A percentile compares a stretch with the other conserved stretches of the same genome.
These are phyloP conservation scores for Candida easanensis DNA, from an alignment of 805 yeast genomes.

Conservation along the genomic window DNA sequence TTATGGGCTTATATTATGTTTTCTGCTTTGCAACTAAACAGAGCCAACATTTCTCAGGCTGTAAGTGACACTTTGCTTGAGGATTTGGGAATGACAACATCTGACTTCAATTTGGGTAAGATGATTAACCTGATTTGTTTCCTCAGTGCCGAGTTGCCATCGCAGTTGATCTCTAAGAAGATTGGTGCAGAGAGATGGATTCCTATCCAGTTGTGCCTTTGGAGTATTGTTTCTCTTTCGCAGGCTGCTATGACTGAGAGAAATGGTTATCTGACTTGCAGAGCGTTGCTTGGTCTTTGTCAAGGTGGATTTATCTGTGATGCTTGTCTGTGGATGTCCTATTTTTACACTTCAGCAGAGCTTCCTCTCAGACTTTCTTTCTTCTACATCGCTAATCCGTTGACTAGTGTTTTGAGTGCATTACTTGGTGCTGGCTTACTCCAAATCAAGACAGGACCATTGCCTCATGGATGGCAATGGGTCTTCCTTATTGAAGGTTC, in stretches of 20 bases:
- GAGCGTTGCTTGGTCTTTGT: slow-evolving; percentile 52
- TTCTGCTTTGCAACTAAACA: slow-evolving; percentile 54
- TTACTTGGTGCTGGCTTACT: slow-evolving; percentile 54
- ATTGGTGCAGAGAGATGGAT: slow-evolving; percentile 64
- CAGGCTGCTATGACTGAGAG: slow-evolving; percentile 45
- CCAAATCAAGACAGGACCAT: slow-evolving; percentile 42
- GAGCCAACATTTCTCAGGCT: slow-evolving; percentile 57
- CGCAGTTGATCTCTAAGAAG: slow-evolving; percentile 61
- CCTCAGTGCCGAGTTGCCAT: slow-evolving; percentile 58
- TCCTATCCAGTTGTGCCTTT: slow-evolving; percentile 52
- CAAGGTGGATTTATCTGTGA: slow-evolving; percentile 76
- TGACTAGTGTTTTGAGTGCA: slow-evolving; percentile 44
- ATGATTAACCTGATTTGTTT: slow-evolving; percentile 53
- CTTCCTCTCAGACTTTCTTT: slow-evolving; percentile 55
- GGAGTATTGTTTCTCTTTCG: slow-evolving; percentile 54
- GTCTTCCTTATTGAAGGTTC: slow-evolving; percentile 63
- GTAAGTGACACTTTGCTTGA: slow-evolving; percentile 44
- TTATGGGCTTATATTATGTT: slow-evolving; percentile 60
- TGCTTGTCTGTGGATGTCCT: slow-evolving; percentile 58
- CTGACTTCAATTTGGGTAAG: slow-evolving; percentile 57
- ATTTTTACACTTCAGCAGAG: slow-evolving; percentile 60
- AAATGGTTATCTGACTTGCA: slow-evolving; percentile 43
- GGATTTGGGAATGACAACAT: slow-evolving; percentile 45
- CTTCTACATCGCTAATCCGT: slow-evolving; percentile 56
- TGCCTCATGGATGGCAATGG: slow-evolving; percentile 65